These are phyloP conservation scores for Candida nanaspora DNA, from an alignment of 805 yeast species.

Conservation along the genomic window DNA sequence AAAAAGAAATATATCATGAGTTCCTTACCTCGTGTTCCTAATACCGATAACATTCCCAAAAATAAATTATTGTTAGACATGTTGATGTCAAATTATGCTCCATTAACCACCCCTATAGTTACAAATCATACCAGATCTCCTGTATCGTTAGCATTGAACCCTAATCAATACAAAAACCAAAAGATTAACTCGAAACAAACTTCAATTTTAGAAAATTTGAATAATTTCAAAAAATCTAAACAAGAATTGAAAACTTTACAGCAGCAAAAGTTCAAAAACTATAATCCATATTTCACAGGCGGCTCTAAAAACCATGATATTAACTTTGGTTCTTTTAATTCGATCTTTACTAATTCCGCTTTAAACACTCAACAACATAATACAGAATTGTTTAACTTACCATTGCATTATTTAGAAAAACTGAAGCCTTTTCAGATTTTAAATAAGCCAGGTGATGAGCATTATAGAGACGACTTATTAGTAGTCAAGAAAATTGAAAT, in stretches of 20 bases:
- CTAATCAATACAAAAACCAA: constrained; percentile 11
- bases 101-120: constrained; percentile 22
- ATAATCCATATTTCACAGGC: constrained; percentile 21
- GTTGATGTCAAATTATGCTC: constrained; percentile 21
- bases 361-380: constrained; percentile 27
- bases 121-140: constrained; percentile 21
- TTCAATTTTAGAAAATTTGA: constrained; percentile 21
- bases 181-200: constrained; percentile 4
- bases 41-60: constrained; percentile 22
- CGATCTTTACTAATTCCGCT: constrained; percentile 24
- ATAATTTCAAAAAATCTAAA: constrained; percentile 18
- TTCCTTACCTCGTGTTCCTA: constrained; percentile 26
- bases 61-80: constrained; percentile 21
- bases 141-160: constrained; percentile 10
- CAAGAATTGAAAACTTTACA: constrained; percentile 2
- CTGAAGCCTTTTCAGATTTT: constrained; percentile 15
- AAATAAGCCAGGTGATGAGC: constrained; percentile 23
- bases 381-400: constrained; percentile 25
- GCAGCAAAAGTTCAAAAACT: constrained; percentile 9
- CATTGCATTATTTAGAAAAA: constrained; percentile 19
- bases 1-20: constrained; percentile 19
- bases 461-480: constrained; percentile 24
- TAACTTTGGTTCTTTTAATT: constrained; percentile 19
- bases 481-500: constrained; percentile 24
- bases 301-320: neutral